Evolutionary conservation across 1,284 basidiomycete species (phyloP), one percentile per base, ranked within the genome.

Genomic region (Dichomitus squalens): DNA sequence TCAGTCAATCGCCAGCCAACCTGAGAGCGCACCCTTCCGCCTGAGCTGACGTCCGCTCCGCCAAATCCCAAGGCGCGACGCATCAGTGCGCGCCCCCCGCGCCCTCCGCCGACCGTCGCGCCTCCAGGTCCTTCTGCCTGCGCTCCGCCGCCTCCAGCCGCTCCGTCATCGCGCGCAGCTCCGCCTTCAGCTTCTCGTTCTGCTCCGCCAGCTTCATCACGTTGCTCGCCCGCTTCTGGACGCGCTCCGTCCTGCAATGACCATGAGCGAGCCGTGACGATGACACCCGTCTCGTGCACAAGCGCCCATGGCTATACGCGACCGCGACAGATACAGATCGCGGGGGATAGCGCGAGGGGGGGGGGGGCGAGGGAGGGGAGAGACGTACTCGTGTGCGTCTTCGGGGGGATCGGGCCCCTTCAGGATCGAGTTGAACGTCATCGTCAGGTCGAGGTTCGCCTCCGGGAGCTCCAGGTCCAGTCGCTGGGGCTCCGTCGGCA

Each of bases 161-260:
- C 63, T 86, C 87, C 21, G 81, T 81, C 87, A 92, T 87, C 51
- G 85, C 87, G 67, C 79, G 83, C 66, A 92, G 77, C 72, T 90
- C 84, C 47, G 80, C 85, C 71, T 87, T 85, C 61, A 92, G 75
- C 71, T 86, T 88, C 69, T 89, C 87, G 72, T 91, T 88, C 76
- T 92, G 89, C 73, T 88, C 79, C 16, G 86, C 79, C 31, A 92
- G 76, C 68, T 86, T 88, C 68, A 89, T 69, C 57, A 92, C 87
- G 69, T 88, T 91, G 66, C 86, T 88, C 35, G 84, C 85, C 61
- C 89, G 83, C 72, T 90, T 92, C 69, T 88, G 78, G 50, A 92
- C 78, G 70, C 84, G 84, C 61, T 82, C 81, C 56, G 73, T 70
- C 65, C 87, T 88, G 73, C 43, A 12, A 20, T 11, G 11, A 39